A percentile compares a stretch with the other conserved stretches of the same genome.
These are phyloP conservation scores for Rhodotorula diobovata DNA, from an alignment of 768 basidiomycete species.

Conservation along the genomic window DNA sequence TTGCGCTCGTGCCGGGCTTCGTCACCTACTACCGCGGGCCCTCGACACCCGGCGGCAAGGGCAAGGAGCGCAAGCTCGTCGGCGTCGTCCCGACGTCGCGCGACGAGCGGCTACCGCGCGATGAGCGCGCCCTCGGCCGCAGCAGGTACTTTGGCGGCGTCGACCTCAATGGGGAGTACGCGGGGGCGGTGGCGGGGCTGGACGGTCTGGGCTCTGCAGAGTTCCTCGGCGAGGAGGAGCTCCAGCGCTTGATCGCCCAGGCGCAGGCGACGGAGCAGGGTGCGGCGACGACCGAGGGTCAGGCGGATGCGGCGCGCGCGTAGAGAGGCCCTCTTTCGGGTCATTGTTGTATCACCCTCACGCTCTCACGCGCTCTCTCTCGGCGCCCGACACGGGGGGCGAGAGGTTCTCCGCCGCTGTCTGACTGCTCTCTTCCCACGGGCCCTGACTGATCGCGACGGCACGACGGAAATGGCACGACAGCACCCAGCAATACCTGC, in stretches of 20 bases:
- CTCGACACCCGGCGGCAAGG: slow-evolving; percentile 54
- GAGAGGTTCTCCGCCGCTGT: too few species aligned
- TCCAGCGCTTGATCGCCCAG: slow-evolving; percentile 4
- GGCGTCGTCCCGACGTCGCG: slow-evolving; percentile 66
- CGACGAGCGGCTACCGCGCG: slow-evolving; percentile 80
- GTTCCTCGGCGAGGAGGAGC: slow-evolving; percentile 5
- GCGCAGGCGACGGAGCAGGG: not conserved
- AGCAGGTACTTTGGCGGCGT: slow-evolving; percentile 79
- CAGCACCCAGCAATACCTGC: too few species aligned
- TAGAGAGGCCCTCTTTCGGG: not conserved
- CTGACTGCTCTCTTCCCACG: too few species aligned
- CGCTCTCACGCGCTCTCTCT: not conserved
- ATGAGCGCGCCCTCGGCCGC: slow-evolving; percentile 66
- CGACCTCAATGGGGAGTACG: slow-evolving; percentile 46
- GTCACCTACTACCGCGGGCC: slow-evolving; percentile 76
- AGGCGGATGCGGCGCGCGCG: not conserved
- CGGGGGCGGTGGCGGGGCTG: too few species aligned
- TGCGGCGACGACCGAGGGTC: not conserved
- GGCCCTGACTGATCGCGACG: too few species aligned
- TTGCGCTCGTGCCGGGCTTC: slow-evolving; percentile 80
- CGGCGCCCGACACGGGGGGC: too few species aligned
- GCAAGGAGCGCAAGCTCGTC: slow-evolving; percentile 64
- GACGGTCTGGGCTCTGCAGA: too few species aligned
- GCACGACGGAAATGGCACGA: too few species aligned
- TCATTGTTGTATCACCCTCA: not conserved